These are phyloP conservation scores for Penicillium fimorum DNA, from an alignment of 495 filamentous ascomycete genomes.

Conservation along the genomic window DNA sequence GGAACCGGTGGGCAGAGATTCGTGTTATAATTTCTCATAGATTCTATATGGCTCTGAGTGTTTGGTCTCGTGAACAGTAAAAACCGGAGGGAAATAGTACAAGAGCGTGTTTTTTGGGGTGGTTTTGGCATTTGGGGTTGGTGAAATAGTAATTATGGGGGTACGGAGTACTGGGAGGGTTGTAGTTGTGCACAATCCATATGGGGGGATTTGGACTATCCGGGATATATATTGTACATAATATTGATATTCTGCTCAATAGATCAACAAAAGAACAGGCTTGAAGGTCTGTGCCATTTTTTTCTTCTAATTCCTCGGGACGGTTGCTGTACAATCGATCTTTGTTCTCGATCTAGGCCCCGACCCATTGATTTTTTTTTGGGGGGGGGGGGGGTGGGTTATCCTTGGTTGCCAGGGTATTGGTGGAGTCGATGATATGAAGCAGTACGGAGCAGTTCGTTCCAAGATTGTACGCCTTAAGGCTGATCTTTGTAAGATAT, in stretches of 20 bases:
- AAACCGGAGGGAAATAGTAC: background rate
- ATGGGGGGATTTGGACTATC: background rate
- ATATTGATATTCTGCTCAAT: background rate
- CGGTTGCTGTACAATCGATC: background rate
- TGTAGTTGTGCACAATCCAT: background rate
- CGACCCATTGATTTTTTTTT: background rate
- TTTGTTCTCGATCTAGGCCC: background rate
- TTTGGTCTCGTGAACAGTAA: background rate
- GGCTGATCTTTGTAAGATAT: too few species aligned
- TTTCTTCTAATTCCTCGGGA: background rate
- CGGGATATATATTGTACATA: background rate
- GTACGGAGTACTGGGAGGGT: background rate
- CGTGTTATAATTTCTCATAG: background rate
- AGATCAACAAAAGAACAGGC: background rate
- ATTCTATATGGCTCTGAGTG: background rate
- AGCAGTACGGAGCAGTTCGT: too few species aligned
- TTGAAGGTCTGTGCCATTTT: background rate
- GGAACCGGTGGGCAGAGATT: background rate
- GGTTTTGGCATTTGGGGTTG: background rate
- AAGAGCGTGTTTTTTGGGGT: background rate
- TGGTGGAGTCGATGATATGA: too few species aligned
- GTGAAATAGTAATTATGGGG: background rate
- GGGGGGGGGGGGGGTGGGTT: too few species aligned
- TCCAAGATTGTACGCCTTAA: too few species aligned
- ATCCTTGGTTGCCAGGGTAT: background rate